phyloP scores from a whole-genome alignment of 2,329 filamentous ascomycete genomes.

The Niveomyces coronatus region DNA sequence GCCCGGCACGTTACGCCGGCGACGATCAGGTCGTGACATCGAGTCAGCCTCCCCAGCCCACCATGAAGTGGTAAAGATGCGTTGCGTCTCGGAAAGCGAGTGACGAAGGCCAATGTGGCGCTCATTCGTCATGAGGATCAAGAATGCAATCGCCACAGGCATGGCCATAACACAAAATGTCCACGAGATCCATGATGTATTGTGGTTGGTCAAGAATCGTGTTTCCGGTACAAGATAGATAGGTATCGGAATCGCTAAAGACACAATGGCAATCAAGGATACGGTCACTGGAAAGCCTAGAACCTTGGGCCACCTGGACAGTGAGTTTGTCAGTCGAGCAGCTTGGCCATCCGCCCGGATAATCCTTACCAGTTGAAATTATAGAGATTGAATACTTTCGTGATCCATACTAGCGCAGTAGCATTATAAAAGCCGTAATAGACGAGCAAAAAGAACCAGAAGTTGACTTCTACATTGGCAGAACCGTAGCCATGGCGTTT shows the following conservation, averaged over 20 bases:
- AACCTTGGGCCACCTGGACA: constrained; percentile 45
- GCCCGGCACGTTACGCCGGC: constrained; percentile 26
- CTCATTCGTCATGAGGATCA: constrained; percentile 53
- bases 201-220: constrained; percentile 47
- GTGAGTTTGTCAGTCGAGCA: neutral
- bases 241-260: constrained; percentile 47
- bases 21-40: constrained; percentile 32
- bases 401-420: constrained; percentile 59
- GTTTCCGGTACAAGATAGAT: constrained; percentile 45
- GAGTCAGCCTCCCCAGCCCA: constrained; percentile 50
- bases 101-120: constrained; percentile 51
- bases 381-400: constrained; percentile 62
- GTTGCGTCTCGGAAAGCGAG: constrained; percentile 54
- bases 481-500: constrained; percentile 44
- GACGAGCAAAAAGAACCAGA: constrained; percentile 62
- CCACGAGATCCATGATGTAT: constrained; percentile 60
- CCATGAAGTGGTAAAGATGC: constrained; percentile 56
- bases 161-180: constrained; percentile 61
- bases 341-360: neutral
- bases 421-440: constrained; percentile 62
- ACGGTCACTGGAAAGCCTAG: constrained; percentile 57
- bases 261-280: constrained; percentile 49
- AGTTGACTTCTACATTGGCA: constrained; percentile 54
- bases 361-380: constrained; percentile 53
- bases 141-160: constrained; percentile 55